Evolutionary conservation across 192 early-diverging fungal genomes (phyloP), one percentile per base, ranked within the genome.

Genomic region (Martensiomyces pterosporus): DNA sequence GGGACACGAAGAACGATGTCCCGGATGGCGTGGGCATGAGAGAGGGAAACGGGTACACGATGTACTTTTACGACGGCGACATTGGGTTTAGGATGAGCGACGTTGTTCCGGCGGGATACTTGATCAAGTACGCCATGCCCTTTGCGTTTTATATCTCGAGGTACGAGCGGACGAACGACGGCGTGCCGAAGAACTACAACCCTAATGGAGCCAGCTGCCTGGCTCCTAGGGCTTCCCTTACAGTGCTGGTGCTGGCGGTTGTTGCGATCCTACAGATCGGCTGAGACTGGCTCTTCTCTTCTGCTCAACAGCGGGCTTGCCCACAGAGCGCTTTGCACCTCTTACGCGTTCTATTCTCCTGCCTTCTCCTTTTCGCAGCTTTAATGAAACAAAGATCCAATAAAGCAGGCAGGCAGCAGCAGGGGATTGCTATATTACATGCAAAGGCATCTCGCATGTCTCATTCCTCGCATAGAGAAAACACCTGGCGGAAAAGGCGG

Each of bases 1-100:
- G 72, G 72, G 72, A 75, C 25, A 75, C 65, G n/a, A 67, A 68
- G 43, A 68, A 75, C 52, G 66, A 75, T 15, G 57, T 75, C 17
- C 72, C 72, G 9, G 72, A 75, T 32, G 72, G 72, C 19, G 57
- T 68, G 0, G 72, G 72, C 7, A 67, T 75, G 64, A 49, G 72
- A n/a, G 72, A 75, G 53, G 72, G 72, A 38, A 60, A 49, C 43
- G 72, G 72, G 21, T 75, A 75, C 36, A 68, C 49, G 4, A 63
- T 75, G 72, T 68, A 64, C 60, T 60, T 75, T 52, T 75, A 75
- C 22, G 72, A 75, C 43, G 66, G 56, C 36, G 65, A 75, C 14
- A 64, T 75, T 43, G 72, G 72, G n/a, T 74, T 74, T 40, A 38
- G 60, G 39, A 75, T 68, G 66, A 75, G 72, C 32, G 66, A 68